Evolutionary conservation across 73 alveolate genomes (phyloP), one percentile per base, ranked within the genome.

Genomic region (Paramecium tetraurelia): DNA sequence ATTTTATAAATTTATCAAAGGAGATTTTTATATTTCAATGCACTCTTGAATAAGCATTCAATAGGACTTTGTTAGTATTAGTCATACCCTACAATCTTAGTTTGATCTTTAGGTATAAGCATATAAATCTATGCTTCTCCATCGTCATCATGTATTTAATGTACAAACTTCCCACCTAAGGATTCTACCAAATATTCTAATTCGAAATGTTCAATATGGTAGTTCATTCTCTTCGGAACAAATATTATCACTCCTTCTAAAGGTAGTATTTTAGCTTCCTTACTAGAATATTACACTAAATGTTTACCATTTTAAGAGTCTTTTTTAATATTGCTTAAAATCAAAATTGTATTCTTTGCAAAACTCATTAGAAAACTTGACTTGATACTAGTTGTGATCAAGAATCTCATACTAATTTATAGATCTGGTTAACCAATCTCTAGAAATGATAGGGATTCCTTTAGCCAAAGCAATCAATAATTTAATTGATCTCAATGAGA

Each of bases 1-100:
- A 53, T 53, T 18, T 18, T 53, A 53, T 53, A 53, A 53, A 53
- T n/a, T 48, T 53, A 53, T 53, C 69, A 53, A 53, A 53, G 69
- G 69, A 53, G 69, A 53, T 72, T 72, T 40, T 72, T 72, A 72
- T 72, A 72, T 72, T 72, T 20, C 20, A 72, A 36, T 29, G 46
- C 86, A 72, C 86, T 72, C 27, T 72, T 29, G 46, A 72, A 72
- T 72, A 72, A 16, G 40, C 46, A 29, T 72, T 72, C 86, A 29
- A 72, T 72, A 12, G 86, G 86, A 12, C 59, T 72, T 43, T 72
- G 7, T 72, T 33, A 12, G 20, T 16, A 72, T 14, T 72, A n/a
- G 36, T 72, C 46, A 36, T 20, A 72, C 35, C 46, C 41, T 12
- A 27, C 9, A 63, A 72, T 20, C 35, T 72, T 21, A 0, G 36